Base-by-base conservation (phyloP, 164 flowering plant species). In the Stephania cephalantha region DNA sequence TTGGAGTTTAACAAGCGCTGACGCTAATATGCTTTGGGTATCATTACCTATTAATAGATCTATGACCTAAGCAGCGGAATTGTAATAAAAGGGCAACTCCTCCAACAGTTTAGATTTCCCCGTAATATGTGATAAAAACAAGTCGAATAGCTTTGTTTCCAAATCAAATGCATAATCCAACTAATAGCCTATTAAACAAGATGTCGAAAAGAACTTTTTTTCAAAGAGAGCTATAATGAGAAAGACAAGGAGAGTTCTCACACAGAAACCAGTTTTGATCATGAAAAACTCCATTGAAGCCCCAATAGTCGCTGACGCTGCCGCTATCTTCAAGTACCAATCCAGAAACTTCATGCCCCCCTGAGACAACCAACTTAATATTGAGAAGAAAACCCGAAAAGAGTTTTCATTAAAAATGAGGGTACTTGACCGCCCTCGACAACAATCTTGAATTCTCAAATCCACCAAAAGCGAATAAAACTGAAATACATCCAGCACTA, bases 211-310 rank as follows among this genome's bases (percentile, higher is more conserved):
- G 35, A 31, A 61, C 65, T 1, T 3, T n/a, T 46, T 31, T 48
- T 2, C 3, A 52, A 50, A 9, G 12, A 5, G 66, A 30, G 22
- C 13, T 0, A 55, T 12, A 52, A 22, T 22, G 50, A 17, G 18
- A 65, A 44, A 50, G 65, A 50, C 72, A 87, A 81, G 87, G 93
- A 88, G 71, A 76, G 83, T 79, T 85, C 86, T 84, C 98, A 85
- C 85, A 93, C 98, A 95, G 91, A 93, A 95, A 74, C 94, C 94
- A 29, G 99, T 89, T 82, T 93, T 89, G 86, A 95, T 86, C 99
- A 93, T 95, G 86, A 93, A 95, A 13, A 89, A 53, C 85, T 95
- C 99, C 99, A 95, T 91, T 29, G 92, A 90, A 74, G 87, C 99
- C 76, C 99, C 99, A 69, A 91, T 73, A 64, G 88, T 53, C 67